phyloP scores from a whole-genome alignment of 352 stramenopile species.

The Pythium volutum region DNA sequence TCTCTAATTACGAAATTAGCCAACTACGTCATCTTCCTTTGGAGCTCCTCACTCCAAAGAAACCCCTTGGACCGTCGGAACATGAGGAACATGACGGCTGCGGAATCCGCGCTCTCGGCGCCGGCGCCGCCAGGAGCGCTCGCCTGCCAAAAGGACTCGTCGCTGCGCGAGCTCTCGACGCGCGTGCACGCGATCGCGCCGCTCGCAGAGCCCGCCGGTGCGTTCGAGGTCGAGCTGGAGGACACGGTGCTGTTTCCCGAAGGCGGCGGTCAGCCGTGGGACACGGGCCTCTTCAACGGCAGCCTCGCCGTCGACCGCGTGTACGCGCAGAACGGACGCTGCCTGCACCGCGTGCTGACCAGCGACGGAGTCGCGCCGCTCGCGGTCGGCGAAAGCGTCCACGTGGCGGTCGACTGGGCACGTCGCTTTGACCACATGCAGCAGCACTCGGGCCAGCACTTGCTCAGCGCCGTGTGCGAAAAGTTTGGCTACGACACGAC shows the following conservation, averaged over 20 bases:
- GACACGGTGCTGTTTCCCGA: constrained; percentile 87
- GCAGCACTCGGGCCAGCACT: constrained; percentile 88
- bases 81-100: constrained; percentile 1
- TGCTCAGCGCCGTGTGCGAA: constrained; percentile 83
- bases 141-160: constrained; percentile 66
- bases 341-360: constrained; percentile 49
- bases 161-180: constrained; percentile 45
- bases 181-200: constrained; percentile 43
- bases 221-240: constrained; percentile 60
- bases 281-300: constrained; percentile 61
- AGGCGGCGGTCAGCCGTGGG: constrained; percentile 83
- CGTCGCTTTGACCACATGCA: constrained; percentile 88
- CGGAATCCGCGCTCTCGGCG: constrained; percentile 4
- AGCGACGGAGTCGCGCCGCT: constrained; percentile 30
- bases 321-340: constrained; percentile 64
- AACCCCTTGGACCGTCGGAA: background rate
- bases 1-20: background rate
- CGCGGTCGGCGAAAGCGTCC: constrained; percentile 43
- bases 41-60: background rate
- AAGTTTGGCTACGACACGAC: constrained; percentile 68
- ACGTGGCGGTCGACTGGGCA: constrained; percentile 64
- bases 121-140: constrained; percentile 46
- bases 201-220: constrained; percentile 30
- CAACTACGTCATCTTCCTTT: constrained; percentile 1
- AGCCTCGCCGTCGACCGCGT: constrained; percentile 46